phyloP scores from a whole-genome alignment of 305 asterid species.

The Fraxinus greggii region DNA sequence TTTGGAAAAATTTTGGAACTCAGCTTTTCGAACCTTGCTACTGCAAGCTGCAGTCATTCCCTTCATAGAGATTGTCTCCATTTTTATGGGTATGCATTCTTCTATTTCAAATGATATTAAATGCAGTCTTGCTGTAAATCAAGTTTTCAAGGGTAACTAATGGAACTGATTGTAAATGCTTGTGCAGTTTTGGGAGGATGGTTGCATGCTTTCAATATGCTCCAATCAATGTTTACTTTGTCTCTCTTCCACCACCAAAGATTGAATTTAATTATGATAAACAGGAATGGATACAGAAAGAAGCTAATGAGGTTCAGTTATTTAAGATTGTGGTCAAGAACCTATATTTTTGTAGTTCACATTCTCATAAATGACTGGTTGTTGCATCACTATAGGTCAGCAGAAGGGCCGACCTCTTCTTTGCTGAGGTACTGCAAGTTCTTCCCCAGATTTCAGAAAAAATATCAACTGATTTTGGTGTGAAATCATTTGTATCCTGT shows the following conservation, averaged over 20 bases:
- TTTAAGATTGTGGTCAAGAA: conserved; percentile 12
- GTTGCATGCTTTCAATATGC: conserved; percentile 79
- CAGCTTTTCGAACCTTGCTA: conserved; percentile 82
- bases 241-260: conserved; percentile 69
- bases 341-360: conserved; percentile 18
- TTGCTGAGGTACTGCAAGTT: conserved; percentile 55
- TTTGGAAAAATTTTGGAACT: conserved; percentile 84
- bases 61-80: conserved; percentile 85
- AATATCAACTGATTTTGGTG: conserved; percentile 30
- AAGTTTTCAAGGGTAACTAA: background rate
- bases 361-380: conserved; percentile 28
- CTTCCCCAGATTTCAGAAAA: conserved; percentile 51
- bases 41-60: conserved; percentile 87
- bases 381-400: conserved; percentile 44
- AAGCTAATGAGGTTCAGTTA: conserved; percentile 57
- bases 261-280: conserved; percentile 58
- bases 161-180: conserved; percentile 15
- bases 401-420: conserved; percentile 48
- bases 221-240: conserved; percentile 66
- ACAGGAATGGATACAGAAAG: conserved; percentile 67
- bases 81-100: conserved; percentile 63
- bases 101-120: background rate
- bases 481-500: conserved; percentile 35
- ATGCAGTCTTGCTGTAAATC: background rate
- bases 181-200: conserved; percentile 75